Conservation (phyloP, 805 yeast genomes). For the Candida railenensis region DNA sequence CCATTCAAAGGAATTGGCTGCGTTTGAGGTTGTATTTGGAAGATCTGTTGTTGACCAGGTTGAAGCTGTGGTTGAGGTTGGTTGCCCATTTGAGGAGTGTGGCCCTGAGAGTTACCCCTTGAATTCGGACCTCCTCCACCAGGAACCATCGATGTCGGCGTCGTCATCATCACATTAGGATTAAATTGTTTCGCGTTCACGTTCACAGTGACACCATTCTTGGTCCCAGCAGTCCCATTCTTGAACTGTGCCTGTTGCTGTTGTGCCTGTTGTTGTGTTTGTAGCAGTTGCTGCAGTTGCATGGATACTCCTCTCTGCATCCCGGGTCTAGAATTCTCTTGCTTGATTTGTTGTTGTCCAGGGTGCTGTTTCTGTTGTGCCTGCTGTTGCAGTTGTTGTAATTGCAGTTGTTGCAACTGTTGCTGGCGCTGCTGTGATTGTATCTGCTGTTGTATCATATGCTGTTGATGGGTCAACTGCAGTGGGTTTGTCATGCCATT, state of each 20-base stretch:
- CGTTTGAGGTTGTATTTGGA: slow-evolving; percentile 4
- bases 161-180: slow-evolving; percentile 12
- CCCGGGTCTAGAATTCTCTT: slow-evolving; percentile 13
- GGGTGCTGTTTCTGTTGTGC: slow-evolving; percentile 9
- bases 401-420: slow-evolving; percentile 16
- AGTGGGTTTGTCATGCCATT: slow-evolving; percentile 2
- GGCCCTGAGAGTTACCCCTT: slow-evolving; percentile 22
- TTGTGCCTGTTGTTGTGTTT: slow-evolving; percentile 7
- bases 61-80: slow-evolving; percentile 17
- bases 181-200: slow-evolving; percentile 12
- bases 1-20: slow-evolving; percentile 11
- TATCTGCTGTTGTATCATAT: slow-evolving; percentile 7
- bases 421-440: slow-evolving; percentile 9
- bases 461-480: slow-evolving; percentile 7
- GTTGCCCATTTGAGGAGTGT: slow-evolving; percentile 29
- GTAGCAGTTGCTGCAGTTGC: slow-evolving; percentile 10
- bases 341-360: slow-evolving; percentile 8
- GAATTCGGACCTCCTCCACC: slow-evolving; percentile 7
- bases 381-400: slow-evolving; percentile 22
- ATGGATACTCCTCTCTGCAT: slow-evolving; percentile 10
- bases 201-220: slow-evolving; percentile 12
- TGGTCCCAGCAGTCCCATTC: background rate
- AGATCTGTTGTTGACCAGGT: background rate
- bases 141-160: slow-evolving; percentile 24
- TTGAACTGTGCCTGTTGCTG: slow-evolving; percentile 6